Percentiles rank a stretch among this genome's conserved stretches.
Evolutionary conservation across 2,329 filamentous ascomycete species (phyloP).

Genomic region (Aspergillus carbonarius): DNA sequence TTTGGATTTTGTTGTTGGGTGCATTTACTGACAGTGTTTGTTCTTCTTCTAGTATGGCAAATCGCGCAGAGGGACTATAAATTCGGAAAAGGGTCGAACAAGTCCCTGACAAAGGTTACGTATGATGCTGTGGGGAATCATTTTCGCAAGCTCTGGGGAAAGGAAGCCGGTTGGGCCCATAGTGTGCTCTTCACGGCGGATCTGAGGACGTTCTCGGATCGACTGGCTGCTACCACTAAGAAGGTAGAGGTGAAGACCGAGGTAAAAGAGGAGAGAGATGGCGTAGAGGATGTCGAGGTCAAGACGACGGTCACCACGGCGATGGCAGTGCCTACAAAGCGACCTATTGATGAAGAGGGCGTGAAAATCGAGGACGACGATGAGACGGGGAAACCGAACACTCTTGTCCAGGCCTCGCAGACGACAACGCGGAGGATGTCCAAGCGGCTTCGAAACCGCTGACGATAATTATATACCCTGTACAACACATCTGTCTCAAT

Average conservation of each 20-base stretch:
- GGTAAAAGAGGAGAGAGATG: slow-evolving; percentile 27
- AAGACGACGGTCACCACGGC: slow-evolving; percentile 26
- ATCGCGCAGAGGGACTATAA: slow-evolving; percentile 96
- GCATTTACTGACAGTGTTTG: neutral
- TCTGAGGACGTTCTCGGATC: slow-evolving; percentile 76
- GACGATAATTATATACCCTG: neutral
- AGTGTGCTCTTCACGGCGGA: slow-evolving; percentile 96
- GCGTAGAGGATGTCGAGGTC: slow-evolving; percentile 9
- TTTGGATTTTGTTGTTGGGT: slow-evolving; percentile 6
- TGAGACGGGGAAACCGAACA: slow-evolving; percentile 17
- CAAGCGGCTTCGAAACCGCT: slow-evolving; percentile 29
- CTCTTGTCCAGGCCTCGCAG: slow-evolving; percentile 20
- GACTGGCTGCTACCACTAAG: slow-evolving; percentile 45
- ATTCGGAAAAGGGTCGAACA: slow-evolving; percentile 78
- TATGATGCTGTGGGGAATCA: slow-evolving; percentile 90
- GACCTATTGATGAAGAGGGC: slow-evolving; percentile 23
- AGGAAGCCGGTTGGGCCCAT: slow-evolving; percentile 95
- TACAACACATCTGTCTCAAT: neutral
- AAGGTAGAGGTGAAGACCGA: slow-evolving; percentile 33
- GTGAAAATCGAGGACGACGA: slow-evolving; percentile 22
- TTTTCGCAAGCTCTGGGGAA: slow-evolving; percentile 86
- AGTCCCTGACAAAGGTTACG: slow-evolving; percentile 81
- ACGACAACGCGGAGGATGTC: slow-evolving; percentile 30
- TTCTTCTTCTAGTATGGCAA: slow-evolving; percentile 70
- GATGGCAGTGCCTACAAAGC: slow-evolving; percentile 23